These are phyloP conservation scores for Cutaneotrichosporon dermatis DNA, from an alignment of 1,284 basidiomycete species.

Conservation along the genomic window DNA sequence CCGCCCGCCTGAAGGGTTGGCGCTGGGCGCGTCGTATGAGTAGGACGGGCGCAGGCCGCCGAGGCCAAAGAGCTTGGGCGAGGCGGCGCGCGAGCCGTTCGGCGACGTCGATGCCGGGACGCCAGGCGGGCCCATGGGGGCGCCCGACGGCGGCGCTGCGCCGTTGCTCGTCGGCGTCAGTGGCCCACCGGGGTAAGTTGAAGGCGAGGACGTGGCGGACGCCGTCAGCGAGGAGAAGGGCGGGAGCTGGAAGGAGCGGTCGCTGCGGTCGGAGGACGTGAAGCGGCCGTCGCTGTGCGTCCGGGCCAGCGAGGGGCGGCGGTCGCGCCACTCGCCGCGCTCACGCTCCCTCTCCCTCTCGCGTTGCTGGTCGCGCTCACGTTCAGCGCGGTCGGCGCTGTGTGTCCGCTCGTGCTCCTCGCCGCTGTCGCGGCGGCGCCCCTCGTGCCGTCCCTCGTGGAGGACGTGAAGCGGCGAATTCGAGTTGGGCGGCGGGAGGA, in stretches of 20 bases:
- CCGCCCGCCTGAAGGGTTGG: background rate
- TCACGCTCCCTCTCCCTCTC: background rate
- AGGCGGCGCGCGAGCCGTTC: conserved; percentile 7
- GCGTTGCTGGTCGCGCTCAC: conserved; percentile 14
- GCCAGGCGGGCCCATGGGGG: conserved; percentile 14
- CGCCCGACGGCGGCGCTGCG: background rate
- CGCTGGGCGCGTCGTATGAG: conserved; percentile 10
- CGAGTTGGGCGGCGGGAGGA: conserved; percentile 20
- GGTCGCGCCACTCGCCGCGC: conserved; percentile 10
- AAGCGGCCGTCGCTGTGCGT: conserved; percentile 17
- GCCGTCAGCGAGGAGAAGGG: conserved; percentile 11
- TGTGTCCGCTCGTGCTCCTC: background rate
- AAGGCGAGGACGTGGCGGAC: conserved; percentile 5
- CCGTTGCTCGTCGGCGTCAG: conserved; percentile 13
- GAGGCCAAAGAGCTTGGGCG: conserved; percentile 7
- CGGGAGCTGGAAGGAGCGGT: conserved; percentile 11
- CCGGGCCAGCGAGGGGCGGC: conserved; percentile 11
- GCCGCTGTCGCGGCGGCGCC: background rate
- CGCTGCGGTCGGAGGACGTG: background rate
- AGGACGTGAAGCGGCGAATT: conserved; percentile 15
- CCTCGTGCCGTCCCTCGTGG: conserved; percentile 10
- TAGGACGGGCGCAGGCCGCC: conserved; percentile 16
- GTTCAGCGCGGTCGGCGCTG: conserved; percentile 3
- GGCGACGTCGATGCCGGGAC: conserved; percentile 8
- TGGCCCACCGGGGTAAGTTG: conserved; percentile 1